phyloP scores from a whole-genome alignment of 345 rosid species.

The Noccaea caerulescens region DNA sequence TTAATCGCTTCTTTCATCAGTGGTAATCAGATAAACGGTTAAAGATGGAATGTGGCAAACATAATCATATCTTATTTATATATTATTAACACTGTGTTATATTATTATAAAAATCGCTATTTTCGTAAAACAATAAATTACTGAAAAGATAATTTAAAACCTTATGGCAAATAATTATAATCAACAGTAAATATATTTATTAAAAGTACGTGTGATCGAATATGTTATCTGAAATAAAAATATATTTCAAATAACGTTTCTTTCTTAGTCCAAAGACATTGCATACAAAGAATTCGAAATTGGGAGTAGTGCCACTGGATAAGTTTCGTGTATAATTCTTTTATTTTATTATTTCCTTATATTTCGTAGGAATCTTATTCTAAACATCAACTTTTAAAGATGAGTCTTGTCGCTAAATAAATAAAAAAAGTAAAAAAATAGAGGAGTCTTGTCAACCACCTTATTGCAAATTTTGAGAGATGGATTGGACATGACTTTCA shows the following conservation, averaged over 20 bases:
- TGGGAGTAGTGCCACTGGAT: constrained; percentile 40
- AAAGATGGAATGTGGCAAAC: too few species aligned
- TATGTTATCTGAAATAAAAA: not conserved
- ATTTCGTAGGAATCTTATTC: constrained; percentile 33
- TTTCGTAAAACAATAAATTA: not conserved
- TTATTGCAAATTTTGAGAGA: constrained; percentile 47
- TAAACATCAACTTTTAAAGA: constrained; percentile 24
- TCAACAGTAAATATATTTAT: not conserved
- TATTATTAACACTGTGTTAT: too few species aligned
- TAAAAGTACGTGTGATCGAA: not conserved
- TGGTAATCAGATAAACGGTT: too few species aligned
- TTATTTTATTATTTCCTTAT: not conserved
- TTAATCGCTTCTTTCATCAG: too few species aligned
- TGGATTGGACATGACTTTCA: constrained; percentile 53
- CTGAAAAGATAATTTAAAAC: too few species aligned
- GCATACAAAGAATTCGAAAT: constrained; percentile 15
- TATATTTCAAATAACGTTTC: not conserved
- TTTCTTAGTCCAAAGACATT: constrained; percentile 5
- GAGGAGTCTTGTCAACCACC: constrained; percentile 33
- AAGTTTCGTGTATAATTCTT: constrained; percentile 17
- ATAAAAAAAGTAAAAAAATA: not conserved
- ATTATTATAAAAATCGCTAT: not conserved
- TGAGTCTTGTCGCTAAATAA: constrained; percentile 23
- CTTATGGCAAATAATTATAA: not conserved
- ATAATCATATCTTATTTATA: too few species aligned